Evolutionary conservation across 2,329 filamentous ascomycete species (phyloP), one percentile per base, ranked within the genome.

Genomic region (Diaporthe citri): DNA sequence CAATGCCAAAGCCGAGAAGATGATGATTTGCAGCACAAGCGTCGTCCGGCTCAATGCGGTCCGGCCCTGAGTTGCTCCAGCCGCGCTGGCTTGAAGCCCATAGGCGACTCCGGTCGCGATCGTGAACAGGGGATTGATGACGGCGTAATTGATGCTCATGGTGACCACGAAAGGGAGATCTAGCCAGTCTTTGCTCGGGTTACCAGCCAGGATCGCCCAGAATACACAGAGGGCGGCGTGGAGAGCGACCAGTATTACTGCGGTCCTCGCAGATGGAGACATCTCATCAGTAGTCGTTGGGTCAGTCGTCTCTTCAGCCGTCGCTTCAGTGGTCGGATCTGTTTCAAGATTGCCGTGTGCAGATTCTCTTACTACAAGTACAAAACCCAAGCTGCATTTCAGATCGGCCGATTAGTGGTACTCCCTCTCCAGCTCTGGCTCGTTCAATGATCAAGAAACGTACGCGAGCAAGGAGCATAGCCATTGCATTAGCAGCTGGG

Each of bases 71-170:
- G 8, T 2, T 31, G 17, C 39, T 31, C 59, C 59, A 22, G 39
- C 22, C 39, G 25, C 25, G 8, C 8, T 64, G 12, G 39, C 39
- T 12, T 64, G 59, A 22, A 64, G 39, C 25, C 39, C 3, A 31
- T 46, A 64, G 41, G 59, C 39, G 39, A 31, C 39, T 22, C 39
- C 39, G 59, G 59, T 64, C 8, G 39, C 59, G 12, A 64, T 22
- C 15, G 59, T 64, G n/a, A 64, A 31, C 17, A 64, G 25, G 15
- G 59, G 59, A 7, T 64, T 64, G n/a, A 64, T 64, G 39, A 39
- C 46, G 59, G 15, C 39, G 39, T 46, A 31, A 13, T 64, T 64
- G 39, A 64, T 20, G 59, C 15, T 13, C 59, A 64, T 64, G 39
- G 31, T 31, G 59, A 46, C 15, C 39, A 13, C n/a, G 4, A 64